These are phyloP conservation scores for Pythium dissotocum DNA, from an alignment of 352 stramenopile species.

Conservation along the genomic window DNA sequence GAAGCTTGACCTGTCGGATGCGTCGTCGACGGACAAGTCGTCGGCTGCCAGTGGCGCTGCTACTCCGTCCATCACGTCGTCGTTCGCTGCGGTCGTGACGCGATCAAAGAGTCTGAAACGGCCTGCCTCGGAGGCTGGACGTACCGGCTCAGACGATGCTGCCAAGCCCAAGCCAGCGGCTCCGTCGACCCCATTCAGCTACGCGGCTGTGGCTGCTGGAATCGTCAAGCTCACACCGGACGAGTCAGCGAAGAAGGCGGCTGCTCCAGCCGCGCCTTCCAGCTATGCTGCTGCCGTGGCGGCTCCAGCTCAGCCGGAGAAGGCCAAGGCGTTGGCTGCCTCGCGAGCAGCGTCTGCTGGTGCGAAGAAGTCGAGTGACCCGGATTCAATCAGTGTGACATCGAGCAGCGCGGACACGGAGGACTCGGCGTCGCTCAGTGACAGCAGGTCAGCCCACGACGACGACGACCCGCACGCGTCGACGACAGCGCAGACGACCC, in stretches of 20 bases:
- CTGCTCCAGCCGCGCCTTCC: conserved; percentile 29
- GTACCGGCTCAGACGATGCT: background rate
- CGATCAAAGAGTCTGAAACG: conserved; percentile 36
- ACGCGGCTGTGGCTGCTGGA: conserved; percentile 68
- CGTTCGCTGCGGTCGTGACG: conserved; percentile 62
- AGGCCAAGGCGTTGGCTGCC: background rate
- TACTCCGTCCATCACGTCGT: conserved; percentile 35
- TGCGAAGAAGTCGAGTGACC: conserved; percentile 10
- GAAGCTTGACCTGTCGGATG: background rate
- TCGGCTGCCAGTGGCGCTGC: conserved; percentile 20
- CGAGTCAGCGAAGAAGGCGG: conserved; percentile 12
- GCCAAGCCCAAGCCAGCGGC: conserved; percentile 10
- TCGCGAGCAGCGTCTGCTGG: background rate
- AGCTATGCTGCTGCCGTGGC: conserved; percentile 75
- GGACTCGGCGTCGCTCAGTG: conserved; percentile 45
- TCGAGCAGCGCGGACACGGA: conserved; percentile 83
- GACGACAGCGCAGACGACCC: background rate
- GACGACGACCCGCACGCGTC: conserved; percentile 8
- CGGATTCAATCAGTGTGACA: conserved; percentile 70
- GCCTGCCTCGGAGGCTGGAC: conserved; percentile 27
- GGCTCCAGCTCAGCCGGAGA: conserved; percentile 26
- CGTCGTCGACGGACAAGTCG: background rate
- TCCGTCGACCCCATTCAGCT: conserved; percentile 53
- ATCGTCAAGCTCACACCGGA: conserved; percentile 44
- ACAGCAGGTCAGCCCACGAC: conserved; percentile 25